Base-by-base conservation (phyloP, 148 eudicot species). In the Spergularia bocconei region DNA sequence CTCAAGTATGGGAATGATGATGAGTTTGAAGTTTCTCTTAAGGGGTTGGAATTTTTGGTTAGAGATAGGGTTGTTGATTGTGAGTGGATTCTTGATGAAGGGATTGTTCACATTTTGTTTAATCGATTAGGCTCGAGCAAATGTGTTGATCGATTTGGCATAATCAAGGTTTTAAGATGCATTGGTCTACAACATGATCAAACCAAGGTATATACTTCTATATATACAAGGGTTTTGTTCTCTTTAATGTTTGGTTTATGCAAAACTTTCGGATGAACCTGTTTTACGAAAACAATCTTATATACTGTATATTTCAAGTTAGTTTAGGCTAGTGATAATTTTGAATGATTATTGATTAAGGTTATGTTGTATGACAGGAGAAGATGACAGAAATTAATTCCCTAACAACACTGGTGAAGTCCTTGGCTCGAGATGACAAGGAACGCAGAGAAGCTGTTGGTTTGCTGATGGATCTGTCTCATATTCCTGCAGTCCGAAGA, bases 381-480 rank as follows among this genome's bases (percentile, higher is more conserved):
- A 85, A 76, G 69, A 92, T 95, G 96, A 86, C 82, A 29, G 93
- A 90, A 19, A 69, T 81, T n/a, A 83, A 69, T 47, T 86, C 71
- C 71, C 76, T 95, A 69, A 82, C 89, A 15, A 77, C 83, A 58
- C 54, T 92, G 52, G 97, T 90, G 66, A 95, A 89, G 80, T 92
- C 92, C 8, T 76, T 95, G 83, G 85, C 91, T 6, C 70, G 92
- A 44, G 93, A 87, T 61, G 85, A 68, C 68, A 86, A 78, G 39
- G 98, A 95, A 69, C 88, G 85, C 61, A 88, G 86, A 73, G 98
- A 88, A 80, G 93, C 98, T 2, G 91, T 87, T 11, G 93, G 96
- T 54, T 86, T 95, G 56, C 75, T 95, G 50, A 63, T 76, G 77
- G 92, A 78, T 13, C 83, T 95, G 12, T 80, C 85, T 17, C 85